phyloP scores from a whole-genome alignment of 176 grass and related monocot genomes.

The Ensete glaucum region DNA sequence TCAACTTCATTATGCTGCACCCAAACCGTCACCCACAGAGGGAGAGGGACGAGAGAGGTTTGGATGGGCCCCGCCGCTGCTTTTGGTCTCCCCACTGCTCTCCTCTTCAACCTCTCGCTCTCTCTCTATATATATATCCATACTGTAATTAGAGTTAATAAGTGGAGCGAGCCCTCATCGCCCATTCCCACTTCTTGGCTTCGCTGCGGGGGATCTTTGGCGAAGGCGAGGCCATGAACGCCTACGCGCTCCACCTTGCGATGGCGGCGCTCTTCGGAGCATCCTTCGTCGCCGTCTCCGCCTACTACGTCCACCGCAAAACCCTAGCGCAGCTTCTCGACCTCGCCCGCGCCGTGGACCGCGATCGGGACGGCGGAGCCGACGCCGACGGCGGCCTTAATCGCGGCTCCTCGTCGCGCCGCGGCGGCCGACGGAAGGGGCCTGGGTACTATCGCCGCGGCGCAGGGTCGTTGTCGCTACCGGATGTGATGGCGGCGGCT shows the following conservation, averaged over 20 bases:
- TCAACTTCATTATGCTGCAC: too few species aligned
- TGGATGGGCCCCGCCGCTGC: background rate
- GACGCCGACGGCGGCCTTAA: background rate
- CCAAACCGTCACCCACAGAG: too few species aligned
- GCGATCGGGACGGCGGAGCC: background rate
- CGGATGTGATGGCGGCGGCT: constrained; percentile 12
- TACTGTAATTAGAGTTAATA: background rate
- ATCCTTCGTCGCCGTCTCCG: constrained; percentile 48
- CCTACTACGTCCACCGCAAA: constrained; percentile 85
- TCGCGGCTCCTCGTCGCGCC: background rate
- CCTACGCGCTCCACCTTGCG: constrained; percentile 74
- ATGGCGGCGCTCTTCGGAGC: constrained; percentile 74
- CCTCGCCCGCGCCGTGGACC: constrained; percentile 40
- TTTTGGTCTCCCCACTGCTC: background rate
- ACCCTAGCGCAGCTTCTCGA: constrained; percentile 56
- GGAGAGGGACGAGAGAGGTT: too few species aligned
- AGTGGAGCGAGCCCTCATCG: background rate
- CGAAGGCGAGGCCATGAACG: constrained; percentile 34
- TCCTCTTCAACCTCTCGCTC: background rate
- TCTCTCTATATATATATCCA: too few species aligned
- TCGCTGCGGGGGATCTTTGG: too few species aligned
- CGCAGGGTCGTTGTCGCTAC: constrained; percentile 12
- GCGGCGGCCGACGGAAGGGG: background rate
- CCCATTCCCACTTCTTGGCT: too few species aligned
- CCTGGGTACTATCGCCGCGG: constrained; percentile 15